These are phyloP conservation scores for Trapa incisa DNA, from an alignment of 345 rosid genomes.

Conservation along the genomic window DNA sequence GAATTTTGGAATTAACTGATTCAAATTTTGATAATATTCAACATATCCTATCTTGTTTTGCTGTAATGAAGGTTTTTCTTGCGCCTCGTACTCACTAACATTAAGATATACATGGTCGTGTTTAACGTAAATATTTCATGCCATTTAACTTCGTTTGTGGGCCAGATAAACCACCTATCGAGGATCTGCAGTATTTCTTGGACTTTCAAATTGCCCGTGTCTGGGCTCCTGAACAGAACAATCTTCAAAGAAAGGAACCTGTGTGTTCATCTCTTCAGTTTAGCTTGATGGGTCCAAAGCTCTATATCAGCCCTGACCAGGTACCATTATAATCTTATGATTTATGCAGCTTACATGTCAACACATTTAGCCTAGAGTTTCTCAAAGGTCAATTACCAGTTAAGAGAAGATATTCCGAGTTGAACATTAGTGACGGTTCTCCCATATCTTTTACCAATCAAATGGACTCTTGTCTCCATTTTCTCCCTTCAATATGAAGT, in stretches of 20 bases:
- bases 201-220: conserved; percentile 76
- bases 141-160: conserved; percentile 7
- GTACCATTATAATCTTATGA: conserved; percentile 18
- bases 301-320: conserved; percentile 86
- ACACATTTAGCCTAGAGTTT: background rate
- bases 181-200: conserved; percentile 91
- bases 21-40: too few relatives aligned
- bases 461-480: background rate
- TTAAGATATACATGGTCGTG: background rate
- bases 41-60: background rate
- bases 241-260: conserved; percentile 81
- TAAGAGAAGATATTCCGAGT: background rate
- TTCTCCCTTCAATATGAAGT: background rate
- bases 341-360: background rate
- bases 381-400: background rate
- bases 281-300: conserved; percentile 99
- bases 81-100: background rate
- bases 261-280: conserved; percentile 84
- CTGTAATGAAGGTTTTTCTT: background rate
- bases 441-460: background rate
- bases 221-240: conserved; percentile 95
- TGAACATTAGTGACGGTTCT: background rate
- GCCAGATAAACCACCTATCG: conserved; percentile 90
- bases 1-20: too few relatives aligned
- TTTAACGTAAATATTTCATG: background rate